A percentile compares a stretch with the other conserved stretches of the same genome.
phyloP scores from a whole-genome alignment of 192 early-diverging fungal species.

The Entophlyctis luteolus region DNA sequence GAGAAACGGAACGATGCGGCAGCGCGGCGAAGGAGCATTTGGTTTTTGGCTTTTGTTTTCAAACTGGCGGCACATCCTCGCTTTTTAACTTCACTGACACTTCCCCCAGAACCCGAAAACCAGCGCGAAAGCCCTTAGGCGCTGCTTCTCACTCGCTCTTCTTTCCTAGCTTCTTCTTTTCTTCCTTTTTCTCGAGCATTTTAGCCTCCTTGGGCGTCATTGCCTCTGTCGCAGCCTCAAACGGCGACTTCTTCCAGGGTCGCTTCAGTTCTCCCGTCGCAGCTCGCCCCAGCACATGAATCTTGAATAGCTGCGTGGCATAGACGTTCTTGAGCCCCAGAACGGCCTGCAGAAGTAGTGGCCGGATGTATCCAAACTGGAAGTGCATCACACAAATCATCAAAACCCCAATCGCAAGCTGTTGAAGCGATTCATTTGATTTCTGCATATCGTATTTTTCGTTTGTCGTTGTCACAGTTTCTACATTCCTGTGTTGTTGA shows the following conservation, averaged over 20 bases:
- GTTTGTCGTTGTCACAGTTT: slow-evolving; percentile 57
- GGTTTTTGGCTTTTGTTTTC: too few relatives aligned
- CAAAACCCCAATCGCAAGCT: slow-evolving; percentile 62
- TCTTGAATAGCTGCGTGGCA: slow-evolving; percentile 68
- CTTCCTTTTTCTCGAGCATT: slow-evolving; percentile 46
- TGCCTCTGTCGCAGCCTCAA: slow-evolving; percentile 43
- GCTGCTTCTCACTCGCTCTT: too few relatives aligned
- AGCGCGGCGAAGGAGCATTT: too few relatives aligned
- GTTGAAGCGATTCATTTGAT: slow-evolving; percentile 65
- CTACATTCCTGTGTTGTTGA: slow-evolving; percentile 54
- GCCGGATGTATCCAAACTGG: slow-evolving; percentile 83
- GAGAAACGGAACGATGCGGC: too few relatives aligned
- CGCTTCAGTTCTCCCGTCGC: slow-evolving; percentile 76
- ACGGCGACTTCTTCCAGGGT: slow-evolving; percentile 79
- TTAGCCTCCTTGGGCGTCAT: slow-evolving; percentile 46
- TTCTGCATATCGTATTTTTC: slow-evolving; percentile 76
- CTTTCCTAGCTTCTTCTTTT: slow-evolving; percentile 50
- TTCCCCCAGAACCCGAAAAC: too few relatives aligned
- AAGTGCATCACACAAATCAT: slow-evolving; percentile 80
- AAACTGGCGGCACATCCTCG: too few relatives aligned
- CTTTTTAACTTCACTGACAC: too few relatives aligned
- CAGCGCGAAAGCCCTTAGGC: too few relatives aligned
- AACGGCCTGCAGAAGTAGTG: slow-evolving; percentile 81
- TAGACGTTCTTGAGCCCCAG: slow-evolving; percentile 70
- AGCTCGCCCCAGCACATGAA: slow-evolving; percentile 71